Conservation (phyloP, 2,329 filamentous ascomycete species). For the Stemphylium lycopersici region DNA sequence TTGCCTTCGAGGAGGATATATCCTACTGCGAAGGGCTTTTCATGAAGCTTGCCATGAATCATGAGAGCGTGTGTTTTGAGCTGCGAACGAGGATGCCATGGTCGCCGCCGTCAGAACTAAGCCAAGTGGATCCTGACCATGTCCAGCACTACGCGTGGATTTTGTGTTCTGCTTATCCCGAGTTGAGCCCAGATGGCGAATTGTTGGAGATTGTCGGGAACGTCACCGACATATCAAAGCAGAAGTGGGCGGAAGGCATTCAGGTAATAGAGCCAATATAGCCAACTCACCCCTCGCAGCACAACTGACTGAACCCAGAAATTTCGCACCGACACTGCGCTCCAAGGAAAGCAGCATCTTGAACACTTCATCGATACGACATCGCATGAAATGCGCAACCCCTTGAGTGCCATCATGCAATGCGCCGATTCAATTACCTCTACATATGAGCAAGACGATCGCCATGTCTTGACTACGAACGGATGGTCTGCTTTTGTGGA, state of each 20-base stretch:
- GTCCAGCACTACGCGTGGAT: constrained; percentile 37
- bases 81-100: constrained; percentile 48
- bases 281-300: too few species aligned
- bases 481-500: constrained; percentile 28
- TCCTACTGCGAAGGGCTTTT: constrained; percentile 40
- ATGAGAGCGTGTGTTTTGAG: constrained; percentile 46
- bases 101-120: constrained; percentile 29
- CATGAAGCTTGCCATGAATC: constrained; percentile 37
- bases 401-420: constrained; percentile 52
- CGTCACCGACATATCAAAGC: constrained; percentile 46
- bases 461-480: constrained; percentile 7
- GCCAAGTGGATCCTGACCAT: constrained; percentile 13
- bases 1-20: constrained; percentile 46
- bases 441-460: constrained; percentile 25
- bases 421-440: constrained; percentile 50
- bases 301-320: constrained; percentile 19
- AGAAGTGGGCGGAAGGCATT: constrained; percentile 46
- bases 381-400: constrained; percentile 53
- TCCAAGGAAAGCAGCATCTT: constrained; percentile 43
- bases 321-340: constrained; percentile 34
- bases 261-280: constrained; percentile 2
- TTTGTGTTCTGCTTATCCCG: constrained; percentile 38
- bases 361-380: constrained; percentile 47
- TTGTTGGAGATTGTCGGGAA: constrained; percentile 43
- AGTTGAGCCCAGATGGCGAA: constrained; percentile 28